Percentiles rank a stretch among this genome's conserved stretches.
These are phyloP conservation scores for Sphaerostilbella broomeana DNA, from an alignment of 2,329 filamentous ascomycete genomes.

Conservation along the genomic window DNA sequence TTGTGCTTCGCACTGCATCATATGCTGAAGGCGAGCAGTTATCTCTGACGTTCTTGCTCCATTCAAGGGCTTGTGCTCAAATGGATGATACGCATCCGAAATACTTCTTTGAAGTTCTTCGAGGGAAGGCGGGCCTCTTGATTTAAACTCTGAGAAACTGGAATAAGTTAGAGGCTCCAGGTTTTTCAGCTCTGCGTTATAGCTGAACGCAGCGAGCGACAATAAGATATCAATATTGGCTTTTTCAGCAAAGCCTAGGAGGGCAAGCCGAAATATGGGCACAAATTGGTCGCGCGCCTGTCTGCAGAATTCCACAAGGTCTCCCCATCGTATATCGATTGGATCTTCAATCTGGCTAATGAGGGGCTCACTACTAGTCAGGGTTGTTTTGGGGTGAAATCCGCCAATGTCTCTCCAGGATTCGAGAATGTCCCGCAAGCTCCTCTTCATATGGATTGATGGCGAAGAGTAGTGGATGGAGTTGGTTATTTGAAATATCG, in stretches of 20 bases:
- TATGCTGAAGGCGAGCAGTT: background rate
- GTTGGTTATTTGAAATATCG: background rate
- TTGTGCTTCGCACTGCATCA: slow-evolving; percentile 1
- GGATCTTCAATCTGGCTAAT: slow-evolving; percentile 6
- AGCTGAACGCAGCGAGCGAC: slow-evolving; percentile 12
- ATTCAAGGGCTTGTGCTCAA: background rate
- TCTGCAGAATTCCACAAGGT: slow-evolving; percentile 7
- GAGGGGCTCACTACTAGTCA: background rate
- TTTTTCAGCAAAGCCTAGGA: slow-evolving; percentile 10
- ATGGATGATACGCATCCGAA: background rate
- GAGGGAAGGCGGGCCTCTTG: slow-evolving; percentile 1
- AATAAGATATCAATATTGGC: slow-evolving; percentile 6
- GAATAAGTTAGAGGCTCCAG: slow-evolving; percentile 7
- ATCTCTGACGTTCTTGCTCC: background rate
- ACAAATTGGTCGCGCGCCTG: background rate
- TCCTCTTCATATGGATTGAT: background rate
- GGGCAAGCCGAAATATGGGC: slow-evolving; percentile 9
- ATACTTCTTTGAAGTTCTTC: background rate
- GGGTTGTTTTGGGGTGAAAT: background rate
- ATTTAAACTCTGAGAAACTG: slow-evolving; percentile 12
- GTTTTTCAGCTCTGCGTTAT: background rate
- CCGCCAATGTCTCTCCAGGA: slow-evolving; percentile 1
- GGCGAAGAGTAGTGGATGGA: background rate
- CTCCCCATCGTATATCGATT: slow-evolving; percentile 3
- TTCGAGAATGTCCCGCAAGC: background rate